phyloP scores from a whole-genome alignment of 2,329 filamentous ascomycete genomes.

The Monosporascus sp. region DNA sequence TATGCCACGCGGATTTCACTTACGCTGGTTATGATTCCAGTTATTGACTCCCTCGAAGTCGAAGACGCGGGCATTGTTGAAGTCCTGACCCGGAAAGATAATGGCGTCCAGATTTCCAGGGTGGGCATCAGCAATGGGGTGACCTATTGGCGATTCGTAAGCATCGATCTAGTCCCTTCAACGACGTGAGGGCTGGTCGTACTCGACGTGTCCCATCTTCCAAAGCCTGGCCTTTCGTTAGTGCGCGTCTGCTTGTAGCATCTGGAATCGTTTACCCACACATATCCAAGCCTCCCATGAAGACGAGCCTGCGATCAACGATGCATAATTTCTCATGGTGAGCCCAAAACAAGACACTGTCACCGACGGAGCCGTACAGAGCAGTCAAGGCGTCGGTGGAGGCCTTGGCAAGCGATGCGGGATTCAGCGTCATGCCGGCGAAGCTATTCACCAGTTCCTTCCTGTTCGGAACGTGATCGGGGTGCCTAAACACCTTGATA shows the following conservation, averaged over 20 bases:
- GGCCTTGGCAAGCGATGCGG: constrained; percentile 56
- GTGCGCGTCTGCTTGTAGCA: neutral
- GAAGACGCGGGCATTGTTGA: constrained; percentile 81
- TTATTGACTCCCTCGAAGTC: constrained; percentile 74
- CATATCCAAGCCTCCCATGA: constrained; percentile 88
- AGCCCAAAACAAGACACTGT: constrained; percentile 83
- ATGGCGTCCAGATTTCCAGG: constrained; percentile 70
- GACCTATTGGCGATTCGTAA: constrained; percentile 35
- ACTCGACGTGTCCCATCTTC: constrained; percentile 82
- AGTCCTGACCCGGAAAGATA: constrained; percentile 85
- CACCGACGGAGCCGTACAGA: constrained; percentile 76
- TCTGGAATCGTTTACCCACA: constrained; percentile 39
- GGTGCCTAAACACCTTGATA: constrained; percentile 84
- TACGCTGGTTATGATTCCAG: constrained; percentile 77
- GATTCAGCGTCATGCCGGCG: constrained; percentile 31
- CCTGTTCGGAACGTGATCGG: constrained; percentile 75
- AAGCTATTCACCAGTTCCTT: constrained; percentile 63
- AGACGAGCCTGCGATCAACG: constrained; percentile 71
- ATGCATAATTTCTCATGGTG: constrained; percentile 90
- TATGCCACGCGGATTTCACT: constrained; percentile 11
- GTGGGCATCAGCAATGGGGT: constrained; percentile 79
- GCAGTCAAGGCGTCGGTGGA: constrained; percentile 70
- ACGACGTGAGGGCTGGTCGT: constrained; percentile 11
- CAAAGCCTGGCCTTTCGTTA: constrained; percentile 53
- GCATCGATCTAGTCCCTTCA: neutral